Base-by-base conservation (phyloP, 768 basidiomycete species). In the Lyophyllum atratum region DNA sequence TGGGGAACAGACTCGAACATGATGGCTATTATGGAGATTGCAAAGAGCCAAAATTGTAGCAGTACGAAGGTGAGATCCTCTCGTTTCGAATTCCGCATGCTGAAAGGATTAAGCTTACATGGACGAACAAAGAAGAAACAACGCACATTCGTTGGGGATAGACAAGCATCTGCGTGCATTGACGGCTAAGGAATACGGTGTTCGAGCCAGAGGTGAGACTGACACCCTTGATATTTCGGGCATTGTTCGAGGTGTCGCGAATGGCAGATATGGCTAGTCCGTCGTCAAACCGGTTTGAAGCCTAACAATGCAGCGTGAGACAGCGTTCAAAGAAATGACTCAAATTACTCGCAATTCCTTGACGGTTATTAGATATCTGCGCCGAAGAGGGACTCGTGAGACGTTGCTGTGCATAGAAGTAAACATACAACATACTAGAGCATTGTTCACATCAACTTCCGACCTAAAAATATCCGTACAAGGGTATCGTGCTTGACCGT, bases 1-100 rank as follows among this genome's bases (percentile, higher is more conserved):
- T 85, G 84, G 17, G 85, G 81, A 2, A 83, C 76, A 1, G 83
- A 85, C 55, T 82, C 79, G 34, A 74, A 74, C 17, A 79, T 58
- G 55, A 85, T 75, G 2, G 78, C 80, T 26, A 79, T 66, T n/a
- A 79, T 59, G n/a, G 81, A 80, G 26, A 85, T 75, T 0, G 70
- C 73, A 24, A 85, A 71, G 6, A 85, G 72, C 82, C 82, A 85
- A 63, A 84, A 78, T 59, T 85, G 82, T 1, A 81, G 66, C 34
- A 74, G 67, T 21, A 84, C 69, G 59, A 78, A 72, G 1, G 79
- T 71, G 7, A 81, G 61, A 52, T 83, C 82, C 57, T 85, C 82
- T 4, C 81, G 72, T 24, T 67, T 70, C 19, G 74, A 73, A 47
- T 80, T 76, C 14, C 70, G 64, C 34, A 82, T 66, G 21, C 83